Evolutionary conservation across 768 basidiomycete genomes (phyloP).

Genomic region (Rhodosporidiobolus sp.): DNA sequence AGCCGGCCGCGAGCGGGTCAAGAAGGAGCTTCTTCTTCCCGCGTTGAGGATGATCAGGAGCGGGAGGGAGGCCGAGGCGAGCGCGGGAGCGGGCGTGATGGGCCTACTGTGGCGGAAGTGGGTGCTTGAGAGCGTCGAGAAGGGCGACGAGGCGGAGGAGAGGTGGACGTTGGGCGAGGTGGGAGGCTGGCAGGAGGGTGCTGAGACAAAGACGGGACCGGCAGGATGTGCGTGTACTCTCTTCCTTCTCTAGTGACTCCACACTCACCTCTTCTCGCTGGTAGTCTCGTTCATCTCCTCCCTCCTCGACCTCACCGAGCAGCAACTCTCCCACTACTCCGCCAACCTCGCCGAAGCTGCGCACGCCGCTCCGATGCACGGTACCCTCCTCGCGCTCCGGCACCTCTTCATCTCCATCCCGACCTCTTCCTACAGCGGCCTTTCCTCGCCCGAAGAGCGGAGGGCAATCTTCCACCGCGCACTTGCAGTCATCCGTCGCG

Average conservation of each 20-base stretch:
- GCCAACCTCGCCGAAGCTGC: constrained; percentile 30
- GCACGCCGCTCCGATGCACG: constrained; percentile 30
- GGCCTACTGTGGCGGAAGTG: constrained; percentile 38
- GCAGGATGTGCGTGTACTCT: neutral
- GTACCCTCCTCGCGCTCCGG: constrained; percentile 36
- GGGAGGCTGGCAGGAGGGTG: constrained; percentile 25
- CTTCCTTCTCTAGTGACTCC: neutral
- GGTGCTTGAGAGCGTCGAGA: constrained; percentile 17
- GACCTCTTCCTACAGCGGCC: neutral
- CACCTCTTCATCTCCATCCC: constrained; percentile 40
- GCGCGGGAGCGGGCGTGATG: constrained; percentile 33
- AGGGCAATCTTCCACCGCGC: constrained; percentile 31
- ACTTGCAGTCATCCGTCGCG: constrained; percentile 21
- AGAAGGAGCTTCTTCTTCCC: constrained; percentile 30
- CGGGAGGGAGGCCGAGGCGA: constrained; percentile 36
- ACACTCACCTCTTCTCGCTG: neutral
- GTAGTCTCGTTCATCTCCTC: constrained; percentile 29
- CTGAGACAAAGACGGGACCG: neutral
- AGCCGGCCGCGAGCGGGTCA: constrained; percentile 18
- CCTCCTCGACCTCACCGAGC: constrained; percentile 34
- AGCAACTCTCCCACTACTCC: constrained; percentile 24
- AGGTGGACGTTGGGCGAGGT: constrained; percentile 22
- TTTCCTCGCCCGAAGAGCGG: constrained; percentile 15
- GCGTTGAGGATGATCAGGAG: constrained; percentile 38
- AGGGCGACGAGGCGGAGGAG: neutral